Base-by-base conservation (phyloP, 257 asterid genomes). In the Anisodus acutangulus region DNA sequence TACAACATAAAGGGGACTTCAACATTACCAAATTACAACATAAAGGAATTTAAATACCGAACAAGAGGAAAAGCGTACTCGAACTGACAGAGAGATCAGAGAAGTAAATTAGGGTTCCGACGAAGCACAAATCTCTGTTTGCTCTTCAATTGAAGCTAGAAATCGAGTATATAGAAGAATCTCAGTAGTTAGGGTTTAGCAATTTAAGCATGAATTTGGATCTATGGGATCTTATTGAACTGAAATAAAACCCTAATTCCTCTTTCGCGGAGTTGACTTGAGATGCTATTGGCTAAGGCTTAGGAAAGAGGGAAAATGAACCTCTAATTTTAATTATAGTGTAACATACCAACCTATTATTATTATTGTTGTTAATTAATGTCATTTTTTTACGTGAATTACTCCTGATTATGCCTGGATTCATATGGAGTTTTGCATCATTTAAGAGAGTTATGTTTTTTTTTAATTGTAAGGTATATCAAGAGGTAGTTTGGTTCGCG, bases 241-340 rank as follows among this genome's bases (percentile, higher is more conserved):
- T 22, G 53, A 12, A 63, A 35, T 31, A 22, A 82, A 82, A 82
- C 84, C 84, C 84, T 82, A 82, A 82, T 82, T 47, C 84, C 62
- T 45, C 71, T 62, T 63, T 39, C 78, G 45, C 63, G 59, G 63
- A 71, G 19, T 51, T 66, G 26, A 22, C 26, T 22, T 22, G 79
- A 82, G 47, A 66, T 55, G 35, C 62, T 63, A 58, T 41, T 41
- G 6, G 45, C 45, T 41, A 41, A 41, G 45, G 45, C 45, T 31
- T 31, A 31, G 35, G 35, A 41, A 41, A 41, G 45, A 41, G 45
- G 45, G 45, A 6, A 41, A 41, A 41, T 41, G 45, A 6, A 41
- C 45, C 45, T 41, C 45, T 41, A 41, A 3, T 41, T 41, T 41
- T 41, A 41, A 41, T 41, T 31, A 31, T 31, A 41, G 0, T 41